phyloP scores from a whole-genome alignment of 2,329 filamentous ascomycete genomes.

The Endoconidiophora laricicola region DNA sequence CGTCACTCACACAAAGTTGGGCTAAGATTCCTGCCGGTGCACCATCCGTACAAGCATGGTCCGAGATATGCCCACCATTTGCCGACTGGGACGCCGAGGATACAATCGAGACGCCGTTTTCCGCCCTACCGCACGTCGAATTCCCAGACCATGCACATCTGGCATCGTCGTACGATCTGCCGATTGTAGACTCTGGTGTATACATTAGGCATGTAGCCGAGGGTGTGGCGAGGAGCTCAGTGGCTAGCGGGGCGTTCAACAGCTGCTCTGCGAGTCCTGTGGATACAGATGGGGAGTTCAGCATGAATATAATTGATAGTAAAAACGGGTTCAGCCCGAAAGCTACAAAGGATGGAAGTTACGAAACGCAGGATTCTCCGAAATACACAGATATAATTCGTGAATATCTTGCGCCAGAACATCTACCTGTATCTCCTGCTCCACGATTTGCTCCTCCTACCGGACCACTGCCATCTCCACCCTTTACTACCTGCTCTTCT shows the following conservation, averaged over 20 bases:
- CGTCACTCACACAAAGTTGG: neutral
- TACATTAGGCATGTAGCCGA: neutral
- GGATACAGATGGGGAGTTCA: neutral
- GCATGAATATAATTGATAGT: too few relatives aligned
- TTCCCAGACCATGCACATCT: conserved; percentile 1
- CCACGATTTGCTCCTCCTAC: neutral
- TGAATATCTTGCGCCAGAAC: neutral
- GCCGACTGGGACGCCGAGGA: conserved; percentile 3
- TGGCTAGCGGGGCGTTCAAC: neutral
- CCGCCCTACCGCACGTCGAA: neutral
- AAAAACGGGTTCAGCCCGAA: too few relatives aligned
- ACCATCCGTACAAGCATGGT: neutral
- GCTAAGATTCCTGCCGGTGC: neutral
- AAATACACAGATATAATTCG: conserved; percentile 2
- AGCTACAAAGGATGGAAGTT: too few relatives aligned
- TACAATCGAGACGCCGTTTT: neutral
- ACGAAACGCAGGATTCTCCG: neutral
- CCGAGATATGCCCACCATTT: conserved; percentile 2
- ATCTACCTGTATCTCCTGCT: neutral
- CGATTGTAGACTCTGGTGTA: neutral
- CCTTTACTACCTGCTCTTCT: neutral
- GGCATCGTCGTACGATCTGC: neutral
- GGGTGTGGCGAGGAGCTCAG: neutral
- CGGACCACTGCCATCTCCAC: neutral
- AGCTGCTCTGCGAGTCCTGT: conserved; percentile 1